Evolutionary conservation across 495 filamentous ascomycete species (phyloP).

Genomic region (Parachaetomium inaequale): DNA sequence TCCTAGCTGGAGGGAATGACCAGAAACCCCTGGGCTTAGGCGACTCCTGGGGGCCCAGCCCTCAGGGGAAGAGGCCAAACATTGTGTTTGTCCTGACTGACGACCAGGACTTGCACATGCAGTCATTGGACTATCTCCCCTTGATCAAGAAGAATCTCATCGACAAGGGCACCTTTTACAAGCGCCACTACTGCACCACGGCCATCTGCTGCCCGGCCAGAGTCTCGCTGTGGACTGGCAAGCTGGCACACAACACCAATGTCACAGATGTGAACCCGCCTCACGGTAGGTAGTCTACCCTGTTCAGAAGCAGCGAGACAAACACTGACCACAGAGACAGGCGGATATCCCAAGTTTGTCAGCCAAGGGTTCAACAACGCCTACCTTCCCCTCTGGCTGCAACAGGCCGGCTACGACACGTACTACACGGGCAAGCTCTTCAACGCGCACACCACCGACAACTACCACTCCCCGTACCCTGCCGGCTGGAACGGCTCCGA

Average conservation of each 20-base stretch:
- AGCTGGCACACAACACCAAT: conserved; percentile 69
- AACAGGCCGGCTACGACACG: conserved; percentile 65
- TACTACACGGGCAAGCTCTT: conserved; percentile 73
- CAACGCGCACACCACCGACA: conserved; percentile 58
- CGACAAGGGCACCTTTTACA: conserved; percentile 53
- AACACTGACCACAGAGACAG: conserved; percentile 30
- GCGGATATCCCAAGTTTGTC: conserved; percentile 69
- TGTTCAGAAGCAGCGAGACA: not conserved
- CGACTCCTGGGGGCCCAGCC: conserved; percentile 5
- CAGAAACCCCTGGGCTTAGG: conserved; percentile 9
- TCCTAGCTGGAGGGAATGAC: not conserved
- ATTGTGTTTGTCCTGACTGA: conserved; percentile 65
- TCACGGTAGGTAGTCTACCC: conserved; percentile 42
- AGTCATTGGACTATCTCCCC: conserved; percentile 57
- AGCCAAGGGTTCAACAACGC: conserved; percentile 61
- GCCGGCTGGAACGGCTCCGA: conserved; percentile 59
- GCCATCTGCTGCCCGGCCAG: conserved; percentile 63
- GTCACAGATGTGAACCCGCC: conserved; percentile 66
- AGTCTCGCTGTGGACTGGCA: conserved; percentile 62
- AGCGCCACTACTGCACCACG: conserved; percentile 59
- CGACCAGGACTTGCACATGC: conserved; percentile 61
- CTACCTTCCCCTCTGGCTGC: conserved; percentile 68
- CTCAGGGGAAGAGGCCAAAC: conserved; percentile 43
- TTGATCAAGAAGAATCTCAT: conserved; percentile 50
- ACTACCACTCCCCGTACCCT: conserved; percentile 55